Conservation (phyloP, 192 early-diverging fungal species). For the Irineochytrium annulatum region DNA sequence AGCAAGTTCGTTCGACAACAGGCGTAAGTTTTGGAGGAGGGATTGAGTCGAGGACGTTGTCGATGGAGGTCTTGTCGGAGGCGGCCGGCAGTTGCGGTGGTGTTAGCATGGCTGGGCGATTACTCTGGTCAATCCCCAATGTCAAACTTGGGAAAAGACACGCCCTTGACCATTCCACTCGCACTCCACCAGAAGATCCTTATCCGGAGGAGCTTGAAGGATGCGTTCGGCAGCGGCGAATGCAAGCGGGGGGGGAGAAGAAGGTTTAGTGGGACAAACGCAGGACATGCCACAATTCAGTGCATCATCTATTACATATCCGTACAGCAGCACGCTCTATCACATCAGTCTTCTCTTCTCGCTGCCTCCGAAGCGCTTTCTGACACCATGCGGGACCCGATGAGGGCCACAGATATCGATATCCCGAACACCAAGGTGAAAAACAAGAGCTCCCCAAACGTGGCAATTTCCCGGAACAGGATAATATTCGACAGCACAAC, state of each 20-base stretch:
- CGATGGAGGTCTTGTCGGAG: not conserved
- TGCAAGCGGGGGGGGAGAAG: no score
- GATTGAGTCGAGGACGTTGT: slow-evolving; percentile 14
- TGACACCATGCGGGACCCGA: slow-evolving; percentile 10
- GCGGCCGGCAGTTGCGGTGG: slow-evolving; percentile 25
- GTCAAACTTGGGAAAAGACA: no score
- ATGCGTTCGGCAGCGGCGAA: no score
- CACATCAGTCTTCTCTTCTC: no score
- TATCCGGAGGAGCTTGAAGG: no score
- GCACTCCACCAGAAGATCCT: no score
- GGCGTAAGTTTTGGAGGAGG: slow-evolving; percentile 11
- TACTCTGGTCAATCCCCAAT: no score
- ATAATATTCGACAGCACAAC: slow-evolving; percentile 19
- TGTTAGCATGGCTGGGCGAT: slow-evolving; percentile 17
- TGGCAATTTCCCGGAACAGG: slow-evolving; percentile 23
- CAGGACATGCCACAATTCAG: no score
- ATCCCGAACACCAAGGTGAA: slow-evolving; percentile 14
- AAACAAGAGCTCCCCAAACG: not conserved
- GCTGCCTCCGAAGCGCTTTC: not conserved
- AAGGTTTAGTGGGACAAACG: no score
- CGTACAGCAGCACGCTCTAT: no score
- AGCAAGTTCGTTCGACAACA: slow-evolving; percentile 17
- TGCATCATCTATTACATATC: no score
- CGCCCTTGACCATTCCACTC: no score
- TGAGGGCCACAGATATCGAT: slow-evolving; percentile 15